Conservation (phyloP, 2,329 filamentous ascomycete species). For the Fusarium algeriense region DNA sequence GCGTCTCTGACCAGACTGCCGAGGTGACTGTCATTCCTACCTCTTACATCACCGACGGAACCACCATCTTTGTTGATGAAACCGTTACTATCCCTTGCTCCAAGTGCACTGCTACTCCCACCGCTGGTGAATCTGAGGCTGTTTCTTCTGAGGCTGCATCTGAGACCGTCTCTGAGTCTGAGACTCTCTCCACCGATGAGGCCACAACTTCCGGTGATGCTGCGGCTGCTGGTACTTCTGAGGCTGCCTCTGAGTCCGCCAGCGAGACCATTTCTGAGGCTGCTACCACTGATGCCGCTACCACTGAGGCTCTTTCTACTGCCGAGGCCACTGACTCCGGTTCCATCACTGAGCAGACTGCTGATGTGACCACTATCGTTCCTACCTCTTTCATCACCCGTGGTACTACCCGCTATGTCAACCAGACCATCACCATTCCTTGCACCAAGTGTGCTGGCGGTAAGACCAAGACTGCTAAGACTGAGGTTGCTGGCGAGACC, state of each 20-base stretch:
- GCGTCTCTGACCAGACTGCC: conserved; percentile 25
- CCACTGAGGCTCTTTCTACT: conserved; percentile 10
- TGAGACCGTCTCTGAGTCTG: conserved; percentile 2
- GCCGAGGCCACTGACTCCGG: conserved; percentile 14
- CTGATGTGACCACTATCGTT: conserved; percentile 35
- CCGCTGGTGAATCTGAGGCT: conserved; percentile 11
- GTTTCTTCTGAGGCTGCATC: conserved; percentile 15
- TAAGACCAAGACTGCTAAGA: conserved; percentile 22
- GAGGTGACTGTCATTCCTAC: conserved; percentile 34
- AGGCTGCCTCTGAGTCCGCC: neutral
- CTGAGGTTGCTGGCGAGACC: conserved; percentile 19
- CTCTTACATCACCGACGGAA: conserved; percentile 35
- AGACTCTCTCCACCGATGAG: conserved; percentile 18
- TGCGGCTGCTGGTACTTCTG: conserved; percentile 17
- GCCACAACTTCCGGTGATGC: conserved; percentile 24
- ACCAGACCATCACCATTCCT: conserved; percentile 38
- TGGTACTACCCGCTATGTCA: conserved; percentile 36
- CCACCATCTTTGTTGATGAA: conserved; percentile 39
- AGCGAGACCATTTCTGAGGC: neutral
- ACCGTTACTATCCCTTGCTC: conserved; percentile 41
- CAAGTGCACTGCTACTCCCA: conserved; percentile 24
- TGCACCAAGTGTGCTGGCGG: conserved; percentile 34
- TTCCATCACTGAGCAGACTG: conserved; percentile 26
- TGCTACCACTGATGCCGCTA: neutral
- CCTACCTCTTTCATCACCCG: conserved; percentile 38